phyloP scores from a whole-genome alignment of 2,329 filamentous ascomycete species.

The Fusarium coffeatum region DNA sequence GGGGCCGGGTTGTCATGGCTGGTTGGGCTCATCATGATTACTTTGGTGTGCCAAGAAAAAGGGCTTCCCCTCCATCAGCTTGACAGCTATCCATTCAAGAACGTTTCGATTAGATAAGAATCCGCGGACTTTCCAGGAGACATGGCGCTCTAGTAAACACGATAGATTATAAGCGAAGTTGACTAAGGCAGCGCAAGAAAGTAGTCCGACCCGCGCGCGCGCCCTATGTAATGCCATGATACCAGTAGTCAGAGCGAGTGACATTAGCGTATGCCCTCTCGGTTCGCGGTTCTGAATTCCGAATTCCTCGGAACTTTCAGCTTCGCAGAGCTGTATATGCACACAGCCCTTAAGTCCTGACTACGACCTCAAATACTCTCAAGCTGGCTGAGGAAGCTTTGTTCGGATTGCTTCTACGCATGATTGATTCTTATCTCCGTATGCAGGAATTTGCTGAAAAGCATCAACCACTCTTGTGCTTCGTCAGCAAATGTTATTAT shows the following conservation, averaged over 20 bases:
- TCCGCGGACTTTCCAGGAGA: background rate
- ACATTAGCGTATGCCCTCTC: background rate
- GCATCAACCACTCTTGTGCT: slow-evolving; percentile 11
- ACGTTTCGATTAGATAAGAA: slow-evolving; percentile 2
- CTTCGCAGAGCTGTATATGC: background rate
- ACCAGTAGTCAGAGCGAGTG: background rate
- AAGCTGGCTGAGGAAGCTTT: background rate
- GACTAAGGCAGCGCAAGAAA: background rate
- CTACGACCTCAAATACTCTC: background rate
- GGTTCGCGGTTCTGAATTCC: background rate
- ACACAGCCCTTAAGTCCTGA: background rate
- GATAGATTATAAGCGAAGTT: background rate
- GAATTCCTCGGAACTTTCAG: slow-evolving; percentile 1
- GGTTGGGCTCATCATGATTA: slow-evolving; percentile 32
- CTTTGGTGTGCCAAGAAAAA: slow-evolving; percentile 19
- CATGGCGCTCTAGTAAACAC: background rate
- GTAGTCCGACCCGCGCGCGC: background rate
- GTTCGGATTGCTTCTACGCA: background rate
- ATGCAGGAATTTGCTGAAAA: slow-evolving; percentile 6
- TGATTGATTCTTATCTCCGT: background rate
- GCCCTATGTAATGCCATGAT: slow-evolving; percentile 3
- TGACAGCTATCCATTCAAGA: slow-evolving; percentile 6
- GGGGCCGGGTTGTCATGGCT: slow-evolving; percentile 17
- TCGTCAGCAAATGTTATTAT: slow-evolving; percentile 20
- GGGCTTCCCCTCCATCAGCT: slow-evolving; percentile 5